Percentiles rank a stretch among this genome's conserved stretches.
Conservation (phyloP, 2,329 filamentous ascomycete genomes). For the Ustilaginoidea virens region DNA sequence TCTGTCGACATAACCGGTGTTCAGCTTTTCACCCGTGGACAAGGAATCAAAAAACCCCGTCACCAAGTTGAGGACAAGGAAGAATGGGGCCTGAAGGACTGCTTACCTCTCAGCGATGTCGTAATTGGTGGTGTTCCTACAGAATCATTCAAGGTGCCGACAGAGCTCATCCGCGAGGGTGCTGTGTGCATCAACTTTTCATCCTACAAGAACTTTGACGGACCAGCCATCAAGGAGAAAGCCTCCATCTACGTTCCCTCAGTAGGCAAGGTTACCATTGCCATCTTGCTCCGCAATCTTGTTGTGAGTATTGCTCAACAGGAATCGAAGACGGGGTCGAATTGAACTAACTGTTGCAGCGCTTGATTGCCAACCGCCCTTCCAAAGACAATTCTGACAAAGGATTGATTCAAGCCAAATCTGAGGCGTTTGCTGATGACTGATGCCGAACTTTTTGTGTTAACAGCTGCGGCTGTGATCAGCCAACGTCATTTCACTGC, state of each 20-base stretch:
- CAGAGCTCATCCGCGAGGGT: conserved; percentile 68
- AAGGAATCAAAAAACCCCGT: conserved; percentile 68
- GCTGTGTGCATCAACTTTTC: conserved; percentile 99
- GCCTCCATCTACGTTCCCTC: conserved; percentile 94
- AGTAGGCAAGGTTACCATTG: conserved; percentile 95
- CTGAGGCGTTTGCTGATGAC: conserved; percentile 25
- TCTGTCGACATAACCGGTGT: conserved; percentile 86
- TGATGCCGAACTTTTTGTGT: conserved; percentile 9
- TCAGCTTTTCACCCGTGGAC: conserved; percentile 80
- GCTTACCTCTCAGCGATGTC: conserved; percentile 77
- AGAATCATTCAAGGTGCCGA: conserved; percentile 80
- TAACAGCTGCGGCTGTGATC: too few relatives aligned
- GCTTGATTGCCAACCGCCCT: conserved; percentile 34
- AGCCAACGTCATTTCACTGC: too few relatives aligned
- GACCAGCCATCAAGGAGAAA: conserved; percentile 77
- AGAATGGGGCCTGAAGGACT: conserved; percentile 65
- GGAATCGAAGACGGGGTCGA: not conserved
- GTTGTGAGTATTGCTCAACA: conserved; percentile 52
- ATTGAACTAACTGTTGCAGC: conserved; percentile 20
- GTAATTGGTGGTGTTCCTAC: conserved; percentile 86
- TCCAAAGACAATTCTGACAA: conserved; percentile 21
- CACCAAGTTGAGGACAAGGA: conserved; percentile 80
- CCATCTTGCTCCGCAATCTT: conserved; percentile 75
- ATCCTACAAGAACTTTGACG: conserved; percentile 83
- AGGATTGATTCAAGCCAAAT: conserved; percentile 21